Base-by-base conservation (phyloP, 177 flowering plant species). In the Tripterygium wilfordii region DNA sequence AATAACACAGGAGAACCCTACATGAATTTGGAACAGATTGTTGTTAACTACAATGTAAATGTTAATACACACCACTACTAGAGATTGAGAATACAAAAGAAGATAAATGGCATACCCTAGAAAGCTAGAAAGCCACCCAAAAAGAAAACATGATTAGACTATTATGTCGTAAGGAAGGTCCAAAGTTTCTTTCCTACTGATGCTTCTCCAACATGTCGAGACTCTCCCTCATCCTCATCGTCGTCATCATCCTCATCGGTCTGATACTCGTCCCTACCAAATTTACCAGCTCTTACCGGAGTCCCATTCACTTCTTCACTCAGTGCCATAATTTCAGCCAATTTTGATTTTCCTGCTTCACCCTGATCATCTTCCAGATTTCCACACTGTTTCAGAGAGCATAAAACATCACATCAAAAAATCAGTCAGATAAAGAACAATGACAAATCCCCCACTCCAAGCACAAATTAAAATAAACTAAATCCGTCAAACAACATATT, bases 141-240 rank as follows among this genome's bases (percentile, higher is more conserved):
- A 18, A 8, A 20, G 22, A 19, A 20, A 25, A 36, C 51, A 46
- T 33, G 29, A 24, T n/a, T n/a, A n/a, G n/a, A n/a, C n/a, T n/a
- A n/a, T 64, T 36, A 80, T 17, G 83, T 80, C n/a, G 82, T 75
- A 36, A 80, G 49, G 53, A 80, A 78, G 14, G 57, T 75, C 87
- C 83, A 80, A 1, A 80, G 69, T 64, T 78, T 80, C 69, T 77
- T 80, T 28, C 83, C 78, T 17, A 80, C 65, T 4, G 86, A 80
- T 14, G 18, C 78, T 62, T 80, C 77, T 20, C 86, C 86, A 7
- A 77, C 80, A 48, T 70, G 78, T 29, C 43, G 53, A 4, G 36
- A 49, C 52, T 72, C 76, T 17, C 54, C 58, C n/a, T 65, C 67
- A 0, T 62, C 61, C 1, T 54, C 76, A 2, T 69, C 73, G 0